These are phyloP conservation scores for Neonectria hederae DNA, from an alignment of 2,329 filamentous ascomycete species.

Conservation along the genomic window DNA sequence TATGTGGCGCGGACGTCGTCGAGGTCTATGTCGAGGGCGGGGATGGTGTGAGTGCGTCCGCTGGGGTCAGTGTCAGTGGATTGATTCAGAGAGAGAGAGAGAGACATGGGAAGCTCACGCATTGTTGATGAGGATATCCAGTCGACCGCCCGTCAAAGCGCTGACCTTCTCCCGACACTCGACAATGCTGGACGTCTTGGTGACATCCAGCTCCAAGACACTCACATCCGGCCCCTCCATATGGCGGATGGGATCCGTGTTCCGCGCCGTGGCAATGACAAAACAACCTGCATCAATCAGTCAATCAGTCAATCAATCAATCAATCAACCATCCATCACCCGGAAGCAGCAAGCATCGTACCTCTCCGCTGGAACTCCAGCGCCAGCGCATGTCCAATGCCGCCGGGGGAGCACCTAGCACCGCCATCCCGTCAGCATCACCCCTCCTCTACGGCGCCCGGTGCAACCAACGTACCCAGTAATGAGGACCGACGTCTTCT, in stretches of 20 bases:
- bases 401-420: conserved; percentile 64
- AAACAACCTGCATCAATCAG: conserved; percentile 49
- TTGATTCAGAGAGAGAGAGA: not conserved
- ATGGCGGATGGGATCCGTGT: conserved; percentile 56
- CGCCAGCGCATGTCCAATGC: conserved; percentile 65
- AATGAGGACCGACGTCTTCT: conserved; percentile 60
- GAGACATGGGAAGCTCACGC: conserved; percentile 52
- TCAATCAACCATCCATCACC: not conserved
- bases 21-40: conserved; percentile 61
- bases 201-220: conserved; percentile 63
- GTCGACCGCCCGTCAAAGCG: conserved; percentile 59
- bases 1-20: conserved; percentile 63
- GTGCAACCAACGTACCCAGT: conserved; percentile 54
- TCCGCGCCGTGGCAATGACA: conserved; percentile 67
- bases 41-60: conserved; percentile 61
- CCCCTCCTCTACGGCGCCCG: not conserved
- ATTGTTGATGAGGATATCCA: conserved; percentile 69
- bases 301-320: too few relatives aligned
- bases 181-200: conserved; percentile 59
- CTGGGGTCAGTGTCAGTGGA: conserved; percentile 30
- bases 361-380: conserved; percentile 63
- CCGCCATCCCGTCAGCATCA: not conserved
- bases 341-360: conserved; percentile 31
- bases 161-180: conserved; percentile 57
- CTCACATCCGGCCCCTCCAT: conserved; percentile 59